phyloP scores from a whole-genome alignment of 2,329 filamentous ascomycete species.

The Monilinia vaccinii-corymbosi region DNA sequence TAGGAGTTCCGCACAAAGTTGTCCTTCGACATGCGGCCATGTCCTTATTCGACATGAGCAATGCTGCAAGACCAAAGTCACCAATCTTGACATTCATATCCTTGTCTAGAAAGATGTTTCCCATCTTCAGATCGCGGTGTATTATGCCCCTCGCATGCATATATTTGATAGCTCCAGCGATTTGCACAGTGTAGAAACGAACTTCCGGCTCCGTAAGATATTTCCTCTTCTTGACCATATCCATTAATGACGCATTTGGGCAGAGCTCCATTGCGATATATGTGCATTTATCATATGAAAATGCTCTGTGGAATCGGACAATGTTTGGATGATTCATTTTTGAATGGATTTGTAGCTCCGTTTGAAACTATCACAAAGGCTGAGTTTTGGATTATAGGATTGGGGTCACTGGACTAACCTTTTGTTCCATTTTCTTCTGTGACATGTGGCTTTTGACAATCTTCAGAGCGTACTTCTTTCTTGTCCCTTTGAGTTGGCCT shows the following conservation, averaged over 20 bases:
- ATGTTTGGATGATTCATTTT: constrained; percentile 96
- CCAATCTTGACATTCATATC: constrained; percentile 98
- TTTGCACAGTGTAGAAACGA: constrained; percentile 86
- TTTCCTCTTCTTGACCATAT: constrained; percentile 90
- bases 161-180: constrained; percentile 95
- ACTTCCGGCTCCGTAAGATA: constrained; percentile 91
- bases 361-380: constrained; percentile 48
- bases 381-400: not conserved
- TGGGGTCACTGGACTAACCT: constrained; percentile 43
- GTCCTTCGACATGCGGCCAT: constrained; percentile 74
- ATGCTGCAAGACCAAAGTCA: constrained; percentile 88
- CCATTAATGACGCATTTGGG: constrained; percentile 91
- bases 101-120: constrained; percentile 89
- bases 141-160: constrained; percentile 94
- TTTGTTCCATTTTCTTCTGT: constrained; percentile 67
- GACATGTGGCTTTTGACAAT: constrained; percentile 80
- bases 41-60: constrained; percentile 85
- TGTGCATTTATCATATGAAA: constrained; percentile 79
- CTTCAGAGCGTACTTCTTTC: constrained; percentile 65
- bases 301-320: constrained; percentile 89
- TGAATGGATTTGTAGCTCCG: constrained; percentile 93
- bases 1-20: constrained; percentile 92
- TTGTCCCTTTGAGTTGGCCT: constrained; percentile 56
- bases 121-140: constrained; percentile 94
- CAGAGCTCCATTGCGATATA: constrained; percentile 93